Base-by-base conservation (phyloP, 148 eudicot species). In the Fagopyrum tataricum region DNA sequence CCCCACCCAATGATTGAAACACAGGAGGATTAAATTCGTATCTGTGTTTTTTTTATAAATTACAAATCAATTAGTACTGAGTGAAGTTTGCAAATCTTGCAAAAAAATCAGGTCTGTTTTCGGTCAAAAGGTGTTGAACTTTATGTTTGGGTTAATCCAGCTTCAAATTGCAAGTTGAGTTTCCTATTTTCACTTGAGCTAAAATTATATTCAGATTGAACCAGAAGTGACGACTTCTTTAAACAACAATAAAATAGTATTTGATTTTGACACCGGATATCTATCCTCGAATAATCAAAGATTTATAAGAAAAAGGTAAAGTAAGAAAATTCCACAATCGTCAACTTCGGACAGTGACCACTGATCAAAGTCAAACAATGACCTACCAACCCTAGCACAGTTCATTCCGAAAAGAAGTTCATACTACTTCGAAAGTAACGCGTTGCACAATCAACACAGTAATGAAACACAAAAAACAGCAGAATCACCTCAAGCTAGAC, bases 311-410 rank as follows among this genome's bases (percentile, higher is more conserved):
- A 26, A 26, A 26, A 26, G 2, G 31, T 26, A 26, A 26, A 26
- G 31, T 26, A 26, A 31, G 49, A 3, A 64, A 12, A 42, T 64
- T 12, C 42, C 10, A 37, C 14, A 64, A 64, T 31, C 14, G 44
- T 12, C 69, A 37, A 12, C 42, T 14, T 64, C 44, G 10, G 69
- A 64, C 2, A 5, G 18, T 64, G 69, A 64, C 44, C 69, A 18
- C 44, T 39, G 18, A 37, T 64, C 17, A 64, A 64, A 31, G 15
- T 64, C 17, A 64, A 64, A 37, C 69, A 64, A 64, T 17, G 18
- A 37, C 69, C 69, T 39, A 64, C 43, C 69, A 64, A 64, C 69
- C 69, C 69, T 64, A 64, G 44, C 20, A 5, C 17, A 14, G 41
- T 11, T 0, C 15, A 12, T 11, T 3, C 26, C 1, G 1, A 6